Evolutionary conservation across 2,329 filamentous ascomycete species (phyloP).

Genomic region (Phoma sp.): DNA sequence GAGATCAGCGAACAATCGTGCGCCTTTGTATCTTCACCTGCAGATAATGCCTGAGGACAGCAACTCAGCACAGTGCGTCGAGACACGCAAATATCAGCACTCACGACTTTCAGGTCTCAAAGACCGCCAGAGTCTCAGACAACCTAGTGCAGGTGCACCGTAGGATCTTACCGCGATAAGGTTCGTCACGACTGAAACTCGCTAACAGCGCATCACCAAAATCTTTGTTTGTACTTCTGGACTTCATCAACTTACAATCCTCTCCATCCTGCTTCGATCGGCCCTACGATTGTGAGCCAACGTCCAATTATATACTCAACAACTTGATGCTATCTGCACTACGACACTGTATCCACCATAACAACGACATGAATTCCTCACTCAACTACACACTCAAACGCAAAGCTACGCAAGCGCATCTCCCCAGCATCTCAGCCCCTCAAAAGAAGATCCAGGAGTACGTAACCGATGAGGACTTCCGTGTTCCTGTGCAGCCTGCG

Average conservation of each 20-base stretch:
- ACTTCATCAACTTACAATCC: neutral
- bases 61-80: neutral
- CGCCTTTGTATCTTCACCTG: neutral
- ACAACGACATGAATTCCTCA: constrained; percentile 5
- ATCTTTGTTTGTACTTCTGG: constrained; percentile 8
- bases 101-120: neutral
- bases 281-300: neutral
- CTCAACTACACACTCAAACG: constrained; percentile 15
- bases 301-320: neutral
- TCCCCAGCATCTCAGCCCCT: constrained; percentile 1
- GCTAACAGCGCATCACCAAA: constrained; percentile 15
- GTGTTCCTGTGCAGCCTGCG: neutral
- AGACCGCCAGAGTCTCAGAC: constrained; percentile 12
- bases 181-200: constrained; percentile 15
- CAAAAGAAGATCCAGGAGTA: constrained; percentile 14
- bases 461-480: constrained; percentile 16
- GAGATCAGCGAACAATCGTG: constrained; percentile 3
- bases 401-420: constrained; percentile 13
- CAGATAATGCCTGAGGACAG: constrained; percentile 5
- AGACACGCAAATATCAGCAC: neutral
- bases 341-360: neutral
- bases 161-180: constrained; percentile 13
- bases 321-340: neutral
- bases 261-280: neutral
- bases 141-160: constrained; percentile 8